Evolutionary conservation across 768 basidiomycete genomes (phyloP), one percentile per base, ranked within the genome.

Genomic region (Cantharellus cinnabarinus): DNA sequence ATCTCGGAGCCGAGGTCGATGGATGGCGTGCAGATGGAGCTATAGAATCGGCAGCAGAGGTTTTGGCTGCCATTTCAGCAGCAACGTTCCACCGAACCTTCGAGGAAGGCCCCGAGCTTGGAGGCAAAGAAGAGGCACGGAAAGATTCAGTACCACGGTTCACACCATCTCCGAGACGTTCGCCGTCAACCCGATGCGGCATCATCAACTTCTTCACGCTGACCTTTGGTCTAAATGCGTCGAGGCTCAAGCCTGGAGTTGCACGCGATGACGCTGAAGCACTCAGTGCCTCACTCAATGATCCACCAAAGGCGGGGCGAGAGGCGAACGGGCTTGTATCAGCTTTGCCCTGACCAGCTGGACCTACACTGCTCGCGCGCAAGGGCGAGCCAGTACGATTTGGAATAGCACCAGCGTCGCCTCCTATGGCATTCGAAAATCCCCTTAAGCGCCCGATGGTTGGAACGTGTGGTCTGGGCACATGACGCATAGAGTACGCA

Each of bases 171-270:
- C 7, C 38, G 52, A 54, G 7, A 37, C 35, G 7, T 14, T 54
- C 52, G 35, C 7, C 35, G 10, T 54, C 52, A 7, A 54, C 10
- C 10, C 35, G 34, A 38, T 39, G n/a, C n/a, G 61, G 61, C 62
- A 95, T 68, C 42, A 90, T 82, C 60, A 97, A 76, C 67, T 94
- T 94, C 74, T 97, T 97, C 60, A 94, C 88, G 67, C 89, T 94
- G 60, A 83, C 79, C 58, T 85, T 64, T 77, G 70, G 69, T 4
- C 59, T 83, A 64, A 86, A 79, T 0, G 75, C 72, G 61, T 89
- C 86, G 3, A 84, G 75, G 0, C 48, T 63, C 37, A 64, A 38
- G 4, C 63, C 58, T 14, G 56, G 41, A 37, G 52, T 14, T 10
- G 51, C 35, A 38, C 44, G 35, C 60, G 38, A 41, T 10, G 7